These are phyloP conservation scores for Scedosporium dehoogii DNA, from an alignment of 2,329 filamentous ascomycete species.

Conservation along the genomic window DNA sequence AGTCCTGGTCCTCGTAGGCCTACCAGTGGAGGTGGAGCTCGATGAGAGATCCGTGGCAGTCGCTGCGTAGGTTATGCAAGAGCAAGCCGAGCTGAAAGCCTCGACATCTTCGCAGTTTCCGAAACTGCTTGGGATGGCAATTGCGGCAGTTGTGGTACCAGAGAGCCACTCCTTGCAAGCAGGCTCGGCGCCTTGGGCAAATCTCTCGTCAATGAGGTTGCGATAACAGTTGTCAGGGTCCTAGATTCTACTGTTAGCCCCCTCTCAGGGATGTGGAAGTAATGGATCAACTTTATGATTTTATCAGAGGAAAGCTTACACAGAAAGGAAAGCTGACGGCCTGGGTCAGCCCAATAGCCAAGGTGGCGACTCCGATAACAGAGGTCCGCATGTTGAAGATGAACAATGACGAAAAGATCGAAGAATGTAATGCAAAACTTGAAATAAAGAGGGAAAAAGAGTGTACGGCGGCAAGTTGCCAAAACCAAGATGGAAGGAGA, in stretches of 20 bases:
- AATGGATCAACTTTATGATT: background rate
- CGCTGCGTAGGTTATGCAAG: slow-evolving; percentile 48
- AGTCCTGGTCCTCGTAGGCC: background rate
- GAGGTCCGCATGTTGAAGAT: background rate
- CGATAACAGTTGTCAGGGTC: slow-evolving; percentile 24
- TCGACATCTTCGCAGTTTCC: slow-evolving; percentile 30
- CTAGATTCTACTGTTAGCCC: slow-evolving; percentile 10
- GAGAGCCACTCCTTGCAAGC: slow-evolving; percentile 25
- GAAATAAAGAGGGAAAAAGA: background rate
- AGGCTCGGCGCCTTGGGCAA: slow-evolving; percentile 16
- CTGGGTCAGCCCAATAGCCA: background rate
- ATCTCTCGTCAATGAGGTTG: slow-evolving; percentile 23
- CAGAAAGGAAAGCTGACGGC: background rate
- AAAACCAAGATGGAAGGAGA: background rate
- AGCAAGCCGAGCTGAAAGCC: slow-evolving; percentile 54
- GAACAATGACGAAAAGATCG: background rate
- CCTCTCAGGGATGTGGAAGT: background rate
- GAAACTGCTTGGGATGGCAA: slow-evolving; percentile 17
- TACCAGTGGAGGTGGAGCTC: background rate
- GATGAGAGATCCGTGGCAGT: slow-evolving; percentile 5
- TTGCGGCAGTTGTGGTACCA: slow-evolving; percentile 16
- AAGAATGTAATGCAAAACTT: background rate
- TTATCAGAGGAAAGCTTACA: slow-evolving; percentile 13
- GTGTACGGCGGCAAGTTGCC: background rate
- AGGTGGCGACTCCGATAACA: background rate